Evolutionary conservation across 75 land plant genomes (phyloP).

Genomic region (Pinus tabuliformis): DNA sequence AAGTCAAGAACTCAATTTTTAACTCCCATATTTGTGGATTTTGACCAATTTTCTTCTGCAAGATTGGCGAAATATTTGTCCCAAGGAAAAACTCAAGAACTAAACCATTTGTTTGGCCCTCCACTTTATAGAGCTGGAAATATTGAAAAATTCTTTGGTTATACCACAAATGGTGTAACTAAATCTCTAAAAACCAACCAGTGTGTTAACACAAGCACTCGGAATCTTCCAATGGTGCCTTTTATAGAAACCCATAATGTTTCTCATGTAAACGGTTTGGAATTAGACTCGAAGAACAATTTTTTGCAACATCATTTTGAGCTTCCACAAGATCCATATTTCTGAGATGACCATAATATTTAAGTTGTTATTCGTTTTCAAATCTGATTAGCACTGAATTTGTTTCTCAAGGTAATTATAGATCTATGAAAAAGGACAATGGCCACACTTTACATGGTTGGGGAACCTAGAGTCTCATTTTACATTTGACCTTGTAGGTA

Average conservation of each 20-base stretch:
- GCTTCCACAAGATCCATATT: constrained; percentile 72
- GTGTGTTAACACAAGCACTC: neutral
- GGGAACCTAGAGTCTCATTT: constrained; percentile 93
- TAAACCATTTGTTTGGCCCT: neutral
- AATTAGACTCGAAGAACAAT: neutral
- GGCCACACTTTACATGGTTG: constrained; percentile 79
- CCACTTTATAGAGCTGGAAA: neutral
- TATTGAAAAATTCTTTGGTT: neutral
- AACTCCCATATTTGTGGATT: neutral
- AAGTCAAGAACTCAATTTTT: neutral
- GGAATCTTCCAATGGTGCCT: neutral
- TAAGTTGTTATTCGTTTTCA: constrained; percentile 91
- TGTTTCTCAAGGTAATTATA: constrained; percentile 68
- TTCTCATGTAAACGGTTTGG: constrained; percentile 1
- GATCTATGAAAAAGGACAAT: constrained; percentile 81
- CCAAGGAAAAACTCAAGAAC: neutral
- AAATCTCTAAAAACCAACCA: constrained; percentile 3
- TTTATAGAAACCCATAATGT: neutral
- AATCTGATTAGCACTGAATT: constrained; percentile 67
- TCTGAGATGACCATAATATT: constrained; percentile 89
- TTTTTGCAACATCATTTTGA: constrained; percentile 39
- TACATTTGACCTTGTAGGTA: constrained; percentile 93
- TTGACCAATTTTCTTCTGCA: neutral
- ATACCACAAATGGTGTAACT: neutral
- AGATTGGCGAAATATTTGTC: neutral